Percentiles rank a stretch among this genome's conserved stretches.
phyloP scores from a whole-genome alignment of 371 early-diverging fungal species.

The Conidiobolus incongruus region DNA sequence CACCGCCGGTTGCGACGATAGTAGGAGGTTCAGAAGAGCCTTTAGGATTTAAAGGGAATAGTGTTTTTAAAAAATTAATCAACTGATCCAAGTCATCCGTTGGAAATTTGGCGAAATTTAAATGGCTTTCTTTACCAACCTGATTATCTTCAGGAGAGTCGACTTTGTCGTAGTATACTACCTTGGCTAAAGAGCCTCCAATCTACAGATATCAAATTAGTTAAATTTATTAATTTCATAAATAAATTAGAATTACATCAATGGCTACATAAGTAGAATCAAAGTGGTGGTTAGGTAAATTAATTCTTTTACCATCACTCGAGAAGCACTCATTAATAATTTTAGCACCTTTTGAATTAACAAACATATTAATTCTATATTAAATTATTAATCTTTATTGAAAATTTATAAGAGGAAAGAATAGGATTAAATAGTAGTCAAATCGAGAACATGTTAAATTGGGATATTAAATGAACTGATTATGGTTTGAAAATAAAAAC shows the following conservation, averaged over 20 bases:
- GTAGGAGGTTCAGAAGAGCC: constrained; percentile 14
- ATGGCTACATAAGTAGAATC: background rate
- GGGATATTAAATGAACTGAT: too few species aligned
- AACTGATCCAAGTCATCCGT: constrained; percentile 78
- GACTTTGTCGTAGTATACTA: constrained; percentile 70
- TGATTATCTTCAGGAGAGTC: background rate
- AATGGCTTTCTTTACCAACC: constrained; percentile 51
- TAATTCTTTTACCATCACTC: background rate
- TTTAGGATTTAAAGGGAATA: constrained; percentile 17
- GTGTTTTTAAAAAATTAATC: constrained; percentile 50
- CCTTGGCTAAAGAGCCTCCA: constrained; percentile 86
- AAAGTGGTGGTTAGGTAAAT: background rate
- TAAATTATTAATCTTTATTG: too few species aligned
- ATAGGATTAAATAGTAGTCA: too few species aligned
- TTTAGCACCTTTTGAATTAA: too few species aligned
- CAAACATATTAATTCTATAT: too few species aligned
- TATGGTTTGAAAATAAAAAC: too few species aligned
- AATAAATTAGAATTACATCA: background rate
- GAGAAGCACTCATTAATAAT: background rate
- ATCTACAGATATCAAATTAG: constrained; percentile 16
- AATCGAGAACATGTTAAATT: too few species aligned
- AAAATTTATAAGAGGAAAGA: too few species aligned
- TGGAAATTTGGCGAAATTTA: constrained; percentile 85
- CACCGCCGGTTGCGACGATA: constrained; percentile 70
- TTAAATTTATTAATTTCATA: background rate